These are phyloP conservation scores for Lithohypha guttulata DNA, from an alignment of 2,329 filamentous ascomycete species.

Conservation along the genomic window DNA sequence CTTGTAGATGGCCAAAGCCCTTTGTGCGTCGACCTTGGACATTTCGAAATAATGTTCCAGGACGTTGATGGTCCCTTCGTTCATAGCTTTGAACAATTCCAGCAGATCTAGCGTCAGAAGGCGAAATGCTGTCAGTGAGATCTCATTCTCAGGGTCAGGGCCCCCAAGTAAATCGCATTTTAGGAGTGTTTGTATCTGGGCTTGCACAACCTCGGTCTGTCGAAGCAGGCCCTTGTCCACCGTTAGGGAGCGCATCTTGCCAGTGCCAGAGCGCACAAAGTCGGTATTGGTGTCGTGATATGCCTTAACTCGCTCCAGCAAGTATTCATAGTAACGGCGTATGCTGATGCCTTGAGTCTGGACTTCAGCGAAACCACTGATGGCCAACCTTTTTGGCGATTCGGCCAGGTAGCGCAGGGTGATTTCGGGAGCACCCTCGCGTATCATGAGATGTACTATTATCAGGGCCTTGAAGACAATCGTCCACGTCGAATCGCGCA, in stretches of 20 bases:
- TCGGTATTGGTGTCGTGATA: slow-evolving; percentile 79
- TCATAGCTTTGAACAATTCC: slow-evolving; percentile 85
- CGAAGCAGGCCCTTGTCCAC: slow-evolving; percentile 87
- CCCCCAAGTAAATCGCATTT: slow-evolving; percentile 81
- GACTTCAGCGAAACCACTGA: slow-evolving; percentile 85
- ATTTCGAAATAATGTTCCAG: slow-evolving; percentile 97
- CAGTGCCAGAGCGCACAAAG: slow-evolving; percentile 75
- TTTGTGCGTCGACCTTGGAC: slow-evolving; percentile 85
- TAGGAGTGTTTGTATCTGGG: slow-evolving; percentile 72
- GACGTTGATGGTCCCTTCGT: slow-evolving; percentile 94
- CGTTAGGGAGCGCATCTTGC: slow-evolving; percentile 69
- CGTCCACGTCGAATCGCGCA: slow-evolving; percentile 98
- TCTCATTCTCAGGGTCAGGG: slow-evolving; percentile 85
- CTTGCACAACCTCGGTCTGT: slow-evolving; percentile 83
- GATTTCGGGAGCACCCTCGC: slow-evolving; percentile 81
- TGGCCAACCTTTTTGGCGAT: slow-evolving; percentile 71
- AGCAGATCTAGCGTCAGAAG: slow-evolving; percentile 82
- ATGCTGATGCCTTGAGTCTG: slow-evolving; percentile 95
- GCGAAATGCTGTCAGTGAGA: slow-evolving; percentile 86
- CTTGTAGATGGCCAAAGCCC: slow-evolving; percentile 84
- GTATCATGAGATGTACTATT: slow-evolving; percentile 92
- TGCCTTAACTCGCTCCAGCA: slow-evolving; percentile 68
- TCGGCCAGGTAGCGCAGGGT: slow-evolving; percentile 76
- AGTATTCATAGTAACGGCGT: slow-evolving; percentile 77
- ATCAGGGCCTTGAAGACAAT: slow-evolving; percentile 97